These are phyloP conservation scores for Dioscorea alata DNA, from an alignment of 106 monocot genomes.

Conservation along the genomic window DNA sequence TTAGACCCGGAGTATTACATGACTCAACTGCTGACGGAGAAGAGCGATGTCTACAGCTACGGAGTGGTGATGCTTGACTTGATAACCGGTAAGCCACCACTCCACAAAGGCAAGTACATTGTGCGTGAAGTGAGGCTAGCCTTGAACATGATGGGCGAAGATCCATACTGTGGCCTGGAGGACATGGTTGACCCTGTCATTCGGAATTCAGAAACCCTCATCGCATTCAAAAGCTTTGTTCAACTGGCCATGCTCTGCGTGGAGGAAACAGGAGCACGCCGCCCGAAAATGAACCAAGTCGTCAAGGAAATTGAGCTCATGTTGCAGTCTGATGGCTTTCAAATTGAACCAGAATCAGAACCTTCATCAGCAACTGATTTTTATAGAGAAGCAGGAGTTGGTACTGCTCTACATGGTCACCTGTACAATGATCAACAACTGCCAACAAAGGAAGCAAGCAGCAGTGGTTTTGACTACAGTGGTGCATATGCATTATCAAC, in stretches of 20 bases:
- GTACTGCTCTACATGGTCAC: constrained; percentile 1
- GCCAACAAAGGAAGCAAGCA: constrained; percentile 9
- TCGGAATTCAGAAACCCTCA: constrained; percentile 6
- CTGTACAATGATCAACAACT: constrained; percentile 24
- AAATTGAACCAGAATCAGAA: constrained; percentile 4
- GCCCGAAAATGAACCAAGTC: constrained; percentile 64
- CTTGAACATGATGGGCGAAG: constrained; percentile 23
- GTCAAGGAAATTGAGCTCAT: constrained; percentile 61
- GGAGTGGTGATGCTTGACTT: constrained; percentile 81
- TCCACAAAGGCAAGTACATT: constrained; percentile 50
- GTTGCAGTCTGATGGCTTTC: constrained; percentile 18
- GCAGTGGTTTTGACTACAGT: constrained; percentile 32
- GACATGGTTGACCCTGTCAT: constrained; percentile 46
- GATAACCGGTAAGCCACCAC: constrained; percentile 37
- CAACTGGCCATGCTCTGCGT: constrained; percentile 61
- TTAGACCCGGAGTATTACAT: constrained; percentile 78
- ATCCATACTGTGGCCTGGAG: constrained; percentile 35
- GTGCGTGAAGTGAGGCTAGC: constrained; percentile 31
- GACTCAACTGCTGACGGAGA: constrained; percentile 57
- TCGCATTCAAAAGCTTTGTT: constrained; percentile 37
- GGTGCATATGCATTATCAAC: constrained; percentile 18
- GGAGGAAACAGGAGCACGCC: constrained; percentile 30
- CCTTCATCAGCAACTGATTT: constrained; percentile 33
- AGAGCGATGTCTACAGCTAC: constrained; percentile 82
- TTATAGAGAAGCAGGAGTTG: neutral